These are phyloP conservation scores for Torrubiellomyces zombiae DNA, from an alignment of 2,329 filamentous ascomycete genomes.

Conservation along the genomic window DNA sequence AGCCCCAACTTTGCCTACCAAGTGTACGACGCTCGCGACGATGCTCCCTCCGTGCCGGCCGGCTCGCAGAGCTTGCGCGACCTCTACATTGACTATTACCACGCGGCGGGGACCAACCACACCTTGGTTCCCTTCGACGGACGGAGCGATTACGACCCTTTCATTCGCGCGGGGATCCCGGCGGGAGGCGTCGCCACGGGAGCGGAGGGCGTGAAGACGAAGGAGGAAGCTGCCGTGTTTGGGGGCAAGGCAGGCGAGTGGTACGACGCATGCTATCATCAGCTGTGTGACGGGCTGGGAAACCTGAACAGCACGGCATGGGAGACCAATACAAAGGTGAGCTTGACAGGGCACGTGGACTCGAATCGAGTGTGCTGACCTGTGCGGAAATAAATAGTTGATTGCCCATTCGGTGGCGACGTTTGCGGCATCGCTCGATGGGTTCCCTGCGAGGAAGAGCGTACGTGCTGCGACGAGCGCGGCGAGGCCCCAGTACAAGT, in stretches of 20 bases:
- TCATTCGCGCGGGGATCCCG: conserved; percentile 57
- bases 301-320: conserved; percentile 45
- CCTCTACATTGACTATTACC: conserved; percentile 53
- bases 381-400: conserved; percentile 19
- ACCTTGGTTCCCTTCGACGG: conserved; percentile 63
- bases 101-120: conserved; percentile 42
- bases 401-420: conserved; percentile 60
- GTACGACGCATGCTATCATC: conserved; percentile 45
- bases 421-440: conserved; percentile 47
- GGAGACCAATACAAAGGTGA: conserved; percentile 43
- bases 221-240: conserved; percentile 46
- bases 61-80: conserved; percentile 55
- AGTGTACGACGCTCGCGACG: conserved; percentile 58
- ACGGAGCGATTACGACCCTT: conserved; percentile 64
- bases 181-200: conserved; percentile 63
- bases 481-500: conserved; percentile 23
- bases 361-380: neutral
- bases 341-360: conserved; percentile 5
- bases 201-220: conserved; percentile 60
- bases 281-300: conserved; percentile 40
- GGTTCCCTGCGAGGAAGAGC: conserved; percentile 39
- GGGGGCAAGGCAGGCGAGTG: conserved; percentile 50
- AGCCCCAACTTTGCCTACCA: conserved; percentile 49
- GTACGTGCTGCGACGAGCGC: conserved; percentile 10
- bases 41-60: conserved; percentile 46